Base-by-base conservation (phyloP, 768 basidiomycete genomes). In the Lentinula sp. region DNA sequence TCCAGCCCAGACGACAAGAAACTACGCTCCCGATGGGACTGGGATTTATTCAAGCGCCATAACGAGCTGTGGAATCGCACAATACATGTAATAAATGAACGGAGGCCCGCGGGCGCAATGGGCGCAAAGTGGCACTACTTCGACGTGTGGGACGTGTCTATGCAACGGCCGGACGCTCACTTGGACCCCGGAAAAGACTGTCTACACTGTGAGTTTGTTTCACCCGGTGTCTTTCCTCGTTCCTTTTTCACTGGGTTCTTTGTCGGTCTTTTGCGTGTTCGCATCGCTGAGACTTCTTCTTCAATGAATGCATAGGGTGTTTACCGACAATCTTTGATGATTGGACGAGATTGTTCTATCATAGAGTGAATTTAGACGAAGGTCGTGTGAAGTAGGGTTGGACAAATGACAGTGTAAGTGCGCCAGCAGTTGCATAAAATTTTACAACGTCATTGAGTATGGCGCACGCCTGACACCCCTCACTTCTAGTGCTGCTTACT, bases 131-230 rank as follows among this genome's bases (percentile, higher is more conserved):
- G 70, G 70, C 65, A 65, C 55, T 70, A 67, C 64, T 32, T 71
- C 23, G 69, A 71, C 63, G n/a, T 70, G 54, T 71, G 70, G 70
- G 65, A 66, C 18, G 49, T 68, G 28, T 61, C 64, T 16, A 42
- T 71, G 34, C 70, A 71, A 61, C 57, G 70, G 45, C 69, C 67
- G 16, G 70, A 71, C 65, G 70, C 69, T 31, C 70, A 71, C 61
- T 66, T 67, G 13, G 66, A 71, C 42, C 71, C 71, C 5, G 66
- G 64, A 15, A 48, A 59, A 34, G 70, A 73, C 64, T 71, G 70
- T 34, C 64, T 71, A 60, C 70, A 71, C 61, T 71, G 70, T 71
- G 63, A 62, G 70, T 31, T 59, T 48, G 70, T 31, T 59, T 48
- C 16, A 37, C n/a, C 51, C 49, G 11, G 35, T 31, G 23, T 45